Base-by-base conservation (phyloP, 2,329 filamentous ascomycete species). In the Aspergillus texensis region DNA sequence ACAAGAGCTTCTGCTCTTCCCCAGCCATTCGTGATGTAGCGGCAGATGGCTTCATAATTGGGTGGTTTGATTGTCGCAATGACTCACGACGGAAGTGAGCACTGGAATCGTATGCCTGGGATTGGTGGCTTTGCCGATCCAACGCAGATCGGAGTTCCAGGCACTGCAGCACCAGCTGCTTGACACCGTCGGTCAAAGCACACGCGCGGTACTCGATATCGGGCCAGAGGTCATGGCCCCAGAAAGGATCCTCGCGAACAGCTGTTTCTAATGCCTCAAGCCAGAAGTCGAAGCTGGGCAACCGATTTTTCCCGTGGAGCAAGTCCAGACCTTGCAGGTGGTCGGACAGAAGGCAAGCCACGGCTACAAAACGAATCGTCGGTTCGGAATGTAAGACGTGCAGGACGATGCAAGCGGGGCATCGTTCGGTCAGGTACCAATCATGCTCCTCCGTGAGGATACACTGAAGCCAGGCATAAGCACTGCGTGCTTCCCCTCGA, bases 401-500 rank as follows among this genome's bases (percentile, higher is more conserved):
- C 61, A 76, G 70, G 10, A 80, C 78, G 48, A 80, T 75, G 64
- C 79, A 81, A 54, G 77, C 77, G 36, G 86, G 85, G 72, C 86
- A 88, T 30, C 85, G 84, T 30, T 80, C 75, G 2, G 84, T 86
- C 62, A 81, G 76, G 68, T 84, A 86, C 85, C 85, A 88, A 65
- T 87, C 83, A 63, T 83, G 81, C 66, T 86, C 85, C 58, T 86
- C 85, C 12, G 77, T 78, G 26, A 88, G 73, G 63, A 88, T 86
- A 73, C 84, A 87, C 65, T 87, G 83, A 41, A 88, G 78, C 81
- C 85, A 88, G 58, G 86, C 76, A 70, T 86, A 88, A 1, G 86
- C 85, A 63, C 82, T 82, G 52, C 86, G 82, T 4, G 85, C 85
- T 58, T 85, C 82, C 6, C 84, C 84, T 1, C 81, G 79, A 72